Conservation (phyloP, 2,329 filamentous ascomycete genomes). For the Parastagonospora nodorum region DNA sequence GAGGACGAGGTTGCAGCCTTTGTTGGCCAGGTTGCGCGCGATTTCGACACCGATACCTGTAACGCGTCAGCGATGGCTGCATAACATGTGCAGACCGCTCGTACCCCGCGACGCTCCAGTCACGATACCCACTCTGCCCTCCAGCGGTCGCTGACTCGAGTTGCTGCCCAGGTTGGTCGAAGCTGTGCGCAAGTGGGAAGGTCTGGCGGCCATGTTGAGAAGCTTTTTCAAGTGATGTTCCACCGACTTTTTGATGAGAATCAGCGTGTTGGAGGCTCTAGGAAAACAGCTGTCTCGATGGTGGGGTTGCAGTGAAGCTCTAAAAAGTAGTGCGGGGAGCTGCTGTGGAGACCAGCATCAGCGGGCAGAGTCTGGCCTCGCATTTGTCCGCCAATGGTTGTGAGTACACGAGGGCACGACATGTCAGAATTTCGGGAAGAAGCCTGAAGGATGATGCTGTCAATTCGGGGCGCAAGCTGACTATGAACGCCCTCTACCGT, state of each 20-base stretch:
- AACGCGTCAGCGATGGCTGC: slow-evolving; percentile 6
- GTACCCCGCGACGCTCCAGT: slow-evolving; percentile 80
- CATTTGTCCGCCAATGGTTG: slow-evolving; percentile 13
- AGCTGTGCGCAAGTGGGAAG: slow-evolving; percentile 38
- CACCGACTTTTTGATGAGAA: neutral
- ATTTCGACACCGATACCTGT: slow-evolving; percentile 74
- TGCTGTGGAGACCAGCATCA: slow-evolving; percentile 15
- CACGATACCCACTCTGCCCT: slow-evolving; percentile 78
- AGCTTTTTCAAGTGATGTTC: slow-evolving; percentile 1
- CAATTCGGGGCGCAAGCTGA: too few species aligned
- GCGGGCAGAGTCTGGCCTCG: slow-evolving; percentile 20
- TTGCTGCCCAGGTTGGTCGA: slow-evolving; percentile 47
- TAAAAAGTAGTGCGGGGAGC: slow-evolving; percentile 19
- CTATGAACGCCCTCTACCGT: too few species aligned
- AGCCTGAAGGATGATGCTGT: too few species aligned
- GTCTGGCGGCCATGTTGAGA: slow-evolving; percentile 46
- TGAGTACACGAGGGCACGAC: too few species aligned
- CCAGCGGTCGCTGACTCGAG: slow-evolving; percentile 48
- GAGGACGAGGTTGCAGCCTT: slow-evolving; percentile 71
- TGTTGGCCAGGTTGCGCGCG: slow-evolving; percentile 72
- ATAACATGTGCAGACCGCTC: neutral
- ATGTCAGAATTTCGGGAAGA: too few species aligned
- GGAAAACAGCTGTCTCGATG: slow-evolving; percentile 7
- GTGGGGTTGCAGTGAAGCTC: slow-evolving; percentile 18
- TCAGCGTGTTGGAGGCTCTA: neutral